Evolutionary conservation across 257 asterid genomes (phyloP).

Genomic region (Salvia hispanica): DNA sequence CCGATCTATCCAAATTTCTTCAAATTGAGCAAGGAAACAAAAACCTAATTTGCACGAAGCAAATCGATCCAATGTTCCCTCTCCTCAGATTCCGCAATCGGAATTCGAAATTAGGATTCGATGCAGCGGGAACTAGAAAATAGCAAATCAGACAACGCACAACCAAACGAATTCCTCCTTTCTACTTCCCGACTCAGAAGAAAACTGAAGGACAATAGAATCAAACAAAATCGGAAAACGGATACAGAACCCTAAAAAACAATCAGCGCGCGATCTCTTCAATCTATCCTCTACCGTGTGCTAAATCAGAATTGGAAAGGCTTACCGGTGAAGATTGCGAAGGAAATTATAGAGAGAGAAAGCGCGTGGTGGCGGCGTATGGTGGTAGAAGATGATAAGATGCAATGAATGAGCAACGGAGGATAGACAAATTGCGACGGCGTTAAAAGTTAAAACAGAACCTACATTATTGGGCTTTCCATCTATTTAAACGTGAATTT

Average conservation of each 20-base stretch:
- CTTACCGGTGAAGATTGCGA: constrained; percentile 22
- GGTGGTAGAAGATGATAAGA: constrained; percentile 31
- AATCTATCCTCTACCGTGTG: neutral
- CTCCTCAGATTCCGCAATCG: neutral
- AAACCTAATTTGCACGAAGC: constrained; percentile 17
- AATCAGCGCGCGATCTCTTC: constrained; percentile 3
- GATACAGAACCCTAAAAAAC: neutral
- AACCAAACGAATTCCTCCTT: constrained; percentile 1
- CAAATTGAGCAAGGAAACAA: neutral
- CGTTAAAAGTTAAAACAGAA: constrained; percentile 23
- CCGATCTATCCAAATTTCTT: neutral
- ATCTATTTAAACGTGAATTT: neutral
- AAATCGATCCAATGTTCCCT: neutral
- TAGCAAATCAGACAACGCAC: neutral
- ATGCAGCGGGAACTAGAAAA: constrained; percentile 13
- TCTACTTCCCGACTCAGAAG: constrained; percentile 11
- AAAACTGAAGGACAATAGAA: neutral
- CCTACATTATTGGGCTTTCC: neutral
- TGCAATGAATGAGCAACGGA: neutral
- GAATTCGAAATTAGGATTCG: constrained; percentile 26
- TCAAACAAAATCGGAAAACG: constrained; percentile 2
- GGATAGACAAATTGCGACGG: constrained; percentile 9
- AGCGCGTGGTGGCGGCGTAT: constrained; percentile 9
- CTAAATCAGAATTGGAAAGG: constrained; percentile 25
- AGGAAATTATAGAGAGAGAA: constrained; percentile 13